Evolutionary conservation across 768 basidiomycete genomes (phyloP).

Genomic region (Phaeolepiota aurea): DNA sequence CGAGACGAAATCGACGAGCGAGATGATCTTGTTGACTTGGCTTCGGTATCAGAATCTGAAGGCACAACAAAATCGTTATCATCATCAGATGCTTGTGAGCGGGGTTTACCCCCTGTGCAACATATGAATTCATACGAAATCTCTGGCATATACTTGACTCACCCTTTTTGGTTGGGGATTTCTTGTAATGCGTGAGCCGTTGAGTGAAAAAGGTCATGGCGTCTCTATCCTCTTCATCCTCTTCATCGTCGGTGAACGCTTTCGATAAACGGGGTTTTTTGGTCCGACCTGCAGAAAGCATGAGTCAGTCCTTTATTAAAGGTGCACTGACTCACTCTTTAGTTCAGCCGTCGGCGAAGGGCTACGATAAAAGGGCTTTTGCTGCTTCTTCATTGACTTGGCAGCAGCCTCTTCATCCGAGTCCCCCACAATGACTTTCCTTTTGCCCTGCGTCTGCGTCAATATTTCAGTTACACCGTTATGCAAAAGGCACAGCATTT

Average conservation of each 20-base stretch:
- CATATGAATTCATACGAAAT: too few species aligned
- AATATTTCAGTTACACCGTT: background rate
- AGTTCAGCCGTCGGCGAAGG: conserved; percentile 30
- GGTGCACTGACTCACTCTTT: conserved; percentile 17
- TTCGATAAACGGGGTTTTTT: conserved; percentile 60
- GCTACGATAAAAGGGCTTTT: conserved; percentile 17
- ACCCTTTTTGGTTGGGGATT: conserved; percentile 50
- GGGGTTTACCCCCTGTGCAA: conserved; percentile 24
- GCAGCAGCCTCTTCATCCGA: conserved; percentile 49
- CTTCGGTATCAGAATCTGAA: conserved; percentile 54
- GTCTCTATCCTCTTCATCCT: conserved; percentile 40
- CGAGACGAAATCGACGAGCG: conserved; percentile 30
- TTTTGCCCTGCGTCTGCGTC: conserved; percentile 40
- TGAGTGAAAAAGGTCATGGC: conserved; percentile 44
- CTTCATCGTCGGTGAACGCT: conserved; percentile 40
- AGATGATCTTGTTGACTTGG: conserved; percentile 36
- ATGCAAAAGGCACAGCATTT: too few species aligned
- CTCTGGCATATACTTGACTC: background rate
- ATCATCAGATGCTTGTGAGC: conserved; percentile 28
- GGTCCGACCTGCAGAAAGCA: conserved; percentile 35
- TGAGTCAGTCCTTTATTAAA: conserved; percentile 4
- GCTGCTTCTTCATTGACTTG: conserved; percentile 9
- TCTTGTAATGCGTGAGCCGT: conserved; percentile 56
- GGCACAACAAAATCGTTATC: conserved; percentile 73
- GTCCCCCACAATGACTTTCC: conserved; percentile 61